Evolutionary conservation across 1,284 basidiomycete species (phyloP).

Genomic region (Apiotrichum siamense): DNA sequence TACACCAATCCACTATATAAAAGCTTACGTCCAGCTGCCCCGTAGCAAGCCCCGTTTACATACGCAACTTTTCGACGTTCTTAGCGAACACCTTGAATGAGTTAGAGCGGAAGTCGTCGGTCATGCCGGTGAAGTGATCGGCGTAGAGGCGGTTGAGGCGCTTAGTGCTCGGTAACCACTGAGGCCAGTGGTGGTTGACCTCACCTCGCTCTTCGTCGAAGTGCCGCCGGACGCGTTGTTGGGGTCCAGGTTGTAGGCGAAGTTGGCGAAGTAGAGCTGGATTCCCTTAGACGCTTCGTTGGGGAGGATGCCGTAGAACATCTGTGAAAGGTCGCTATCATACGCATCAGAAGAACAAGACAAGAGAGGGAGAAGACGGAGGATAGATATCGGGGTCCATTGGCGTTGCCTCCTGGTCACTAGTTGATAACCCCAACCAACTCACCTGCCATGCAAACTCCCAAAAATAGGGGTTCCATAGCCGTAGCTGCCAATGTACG

Average conservation of each 20-base stretch:
- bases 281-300: conserved; percentile 11
- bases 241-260: conserved; percentile 19
- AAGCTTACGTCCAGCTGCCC: no score
- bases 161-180: neutral
- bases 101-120: conserved; percentile 11
- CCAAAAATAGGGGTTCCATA: conserved; percentile 14
- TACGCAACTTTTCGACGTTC: no score
- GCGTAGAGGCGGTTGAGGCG: conserved; percentile 11
- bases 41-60: no score
- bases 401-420: no score
- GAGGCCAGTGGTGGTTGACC: conserved; percentile 11
- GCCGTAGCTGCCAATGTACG: conserved; percentile 16
- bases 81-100: no score
- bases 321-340: conserved; percentile 14
- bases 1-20: no score
- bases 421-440: no score
- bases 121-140: conserved; percentile 1
- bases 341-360: no score
- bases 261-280: conserved; percentile 19
- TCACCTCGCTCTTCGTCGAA: neutral
- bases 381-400: no score
- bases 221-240: conserved; percentile 14
- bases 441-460: conserved; percentile 16
- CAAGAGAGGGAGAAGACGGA: no score
- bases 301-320: conserved; percentile 17